phyloP scores from a whole-genome alignment of 2,329 filamentous ascomycete species.

The Chalaropsis ovoidea region DNA sequence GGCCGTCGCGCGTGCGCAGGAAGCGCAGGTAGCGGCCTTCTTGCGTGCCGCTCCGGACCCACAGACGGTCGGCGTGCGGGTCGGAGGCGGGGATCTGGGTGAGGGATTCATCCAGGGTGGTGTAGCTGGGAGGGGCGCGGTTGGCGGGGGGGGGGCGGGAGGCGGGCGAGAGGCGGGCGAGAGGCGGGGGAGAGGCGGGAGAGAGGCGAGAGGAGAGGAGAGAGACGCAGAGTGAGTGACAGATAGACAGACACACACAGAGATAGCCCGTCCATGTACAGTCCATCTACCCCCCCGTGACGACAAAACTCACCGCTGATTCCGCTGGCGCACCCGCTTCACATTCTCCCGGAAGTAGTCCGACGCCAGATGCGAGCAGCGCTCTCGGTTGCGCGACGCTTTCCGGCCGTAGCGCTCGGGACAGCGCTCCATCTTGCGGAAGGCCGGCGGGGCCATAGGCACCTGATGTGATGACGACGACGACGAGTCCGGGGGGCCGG shows the following conservation, averaged over 20 bases:
- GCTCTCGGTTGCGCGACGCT: conserved; percentile 22
- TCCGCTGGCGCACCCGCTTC: conserved; percentile 23
- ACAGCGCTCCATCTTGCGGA: conserved; percentile 23
- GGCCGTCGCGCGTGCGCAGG: conserved; percentile 58
- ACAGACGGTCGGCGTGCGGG: conserved; percentile 19
- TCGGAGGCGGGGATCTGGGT: conserved; percentile 5
- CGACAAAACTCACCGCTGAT: conserved; percentile 16
- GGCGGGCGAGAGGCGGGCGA: not conserved
- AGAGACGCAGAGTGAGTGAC: too few species aligned
- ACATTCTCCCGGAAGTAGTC: conserved; percentile 24
- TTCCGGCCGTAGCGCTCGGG: conserved; percentile 24
- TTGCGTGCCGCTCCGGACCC: conserved; percentile 21
- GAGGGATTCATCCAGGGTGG: conserved; percentile 20
- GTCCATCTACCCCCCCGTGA: conserved; percentile 24
- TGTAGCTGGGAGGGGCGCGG: conserved; percentile 5
- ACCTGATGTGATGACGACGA: conserved; percentile 4
- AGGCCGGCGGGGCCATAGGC: conserved; percentile 8
- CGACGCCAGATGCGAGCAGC: conserved; percentile 22
- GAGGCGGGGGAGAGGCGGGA: conserved; percentile 28
- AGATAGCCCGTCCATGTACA: too few species aligned
- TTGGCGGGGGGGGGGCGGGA: not conserved
- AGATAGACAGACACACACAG: too few species aligned
- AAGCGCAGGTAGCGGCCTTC: conserved; percentile 65
- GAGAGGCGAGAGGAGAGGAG: conserved; percentile 17
- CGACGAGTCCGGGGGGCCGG: not conserved